Evolutionary conservation across 2,329 filamentous ascomycete genomes (phyloP).

Genomic region (Dactylellina sp.): DNA sequence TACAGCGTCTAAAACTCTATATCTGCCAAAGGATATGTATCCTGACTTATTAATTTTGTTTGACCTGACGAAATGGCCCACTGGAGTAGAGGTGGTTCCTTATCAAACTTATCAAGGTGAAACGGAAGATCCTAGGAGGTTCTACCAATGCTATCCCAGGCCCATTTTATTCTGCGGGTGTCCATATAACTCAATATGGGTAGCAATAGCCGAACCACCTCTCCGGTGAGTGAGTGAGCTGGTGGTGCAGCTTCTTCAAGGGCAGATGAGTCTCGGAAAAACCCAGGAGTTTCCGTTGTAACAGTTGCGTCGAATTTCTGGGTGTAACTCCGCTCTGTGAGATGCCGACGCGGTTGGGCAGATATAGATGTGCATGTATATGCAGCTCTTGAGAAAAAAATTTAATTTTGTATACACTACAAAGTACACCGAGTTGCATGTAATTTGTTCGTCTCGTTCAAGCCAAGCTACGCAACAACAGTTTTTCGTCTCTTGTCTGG

Average conservation of each 20-base stretch:
- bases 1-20: neutral
- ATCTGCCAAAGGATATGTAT: neutral
- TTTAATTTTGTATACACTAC: no score
- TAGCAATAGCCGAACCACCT: constrained; percentile 41
- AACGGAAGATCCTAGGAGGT: constrained; percentile 30
- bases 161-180: constrained; percentile 2
- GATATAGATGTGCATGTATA: no score
- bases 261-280: constrained; percentile 33
- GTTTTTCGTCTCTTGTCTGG: constrained; percentile 12
- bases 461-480: neutral
- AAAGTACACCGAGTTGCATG: no score
- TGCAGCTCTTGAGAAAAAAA: no score
- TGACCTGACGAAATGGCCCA: constrained; percentile 5
- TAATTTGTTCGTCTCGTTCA: no score
- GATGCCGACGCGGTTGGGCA: no score
- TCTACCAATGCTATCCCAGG: constrained; percentile 1
- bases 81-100: neutral
- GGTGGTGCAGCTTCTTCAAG: neutral
- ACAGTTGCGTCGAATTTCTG: no score
- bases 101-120: constrained; percentile 52
- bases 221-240: neutral
- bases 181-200: constrained; percentile 43
- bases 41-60: neutral
- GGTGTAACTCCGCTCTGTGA: no score
- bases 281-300: constrained; percentile 8